Evolutionary conservation across 805 yeast genomes (phyloP).

Genomic region (Suhomyces prunicola): DNA sequence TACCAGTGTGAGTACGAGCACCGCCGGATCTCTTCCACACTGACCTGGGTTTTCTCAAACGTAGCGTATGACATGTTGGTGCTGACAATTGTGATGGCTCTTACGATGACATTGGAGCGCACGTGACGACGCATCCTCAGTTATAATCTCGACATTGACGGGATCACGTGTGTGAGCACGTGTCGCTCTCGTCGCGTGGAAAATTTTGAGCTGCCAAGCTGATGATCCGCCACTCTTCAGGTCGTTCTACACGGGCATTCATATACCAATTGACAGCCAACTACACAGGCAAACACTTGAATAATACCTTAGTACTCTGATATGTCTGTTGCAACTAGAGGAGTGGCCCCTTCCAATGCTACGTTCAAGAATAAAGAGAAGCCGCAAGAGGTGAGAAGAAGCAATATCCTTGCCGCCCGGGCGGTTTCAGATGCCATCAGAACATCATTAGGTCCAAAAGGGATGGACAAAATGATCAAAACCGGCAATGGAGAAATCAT

Average conservation of each 20-base stretch:
- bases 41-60: constrained; percentile 26
- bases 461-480: constrained; percentile 99
- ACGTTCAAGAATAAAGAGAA: constrained; percentile 91
- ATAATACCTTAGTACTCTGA: neutral
- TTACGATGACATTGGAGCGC: no score
- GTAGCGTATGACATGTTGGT: constrained; percentile 14
- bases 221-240: neutral
- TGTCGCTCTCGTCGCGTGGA: neutral
- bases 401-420: constrained; percentile 86
- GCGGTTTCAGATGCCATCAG: constrained; percentile 95
- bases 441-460: constrained; percentile 96
- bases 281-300: neutral
- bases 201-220: neutral
- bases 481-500: constrained; percentile 89
- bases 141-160: no score
- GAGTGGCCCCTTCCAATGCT: constrained; percentile 61
- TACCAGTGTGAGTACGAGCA: constrained; percentile 39
- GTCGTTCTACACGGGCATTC: neutral
- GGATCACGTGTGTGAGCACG: no score
- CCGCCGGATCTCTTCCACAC: constrained; percentile 26
- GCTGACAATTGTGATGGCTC: neutral
- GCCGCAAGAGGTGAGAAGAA: constrained; percentile 89
- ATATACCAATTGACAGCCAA: neutral
- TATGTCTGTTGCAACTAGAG: constrained; percentile 11
- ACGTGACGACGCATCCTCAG: no score